Conservation (phyloP, 2,329 filamentous ascomycete genomes). For the Fusarium sp. region DNA sequence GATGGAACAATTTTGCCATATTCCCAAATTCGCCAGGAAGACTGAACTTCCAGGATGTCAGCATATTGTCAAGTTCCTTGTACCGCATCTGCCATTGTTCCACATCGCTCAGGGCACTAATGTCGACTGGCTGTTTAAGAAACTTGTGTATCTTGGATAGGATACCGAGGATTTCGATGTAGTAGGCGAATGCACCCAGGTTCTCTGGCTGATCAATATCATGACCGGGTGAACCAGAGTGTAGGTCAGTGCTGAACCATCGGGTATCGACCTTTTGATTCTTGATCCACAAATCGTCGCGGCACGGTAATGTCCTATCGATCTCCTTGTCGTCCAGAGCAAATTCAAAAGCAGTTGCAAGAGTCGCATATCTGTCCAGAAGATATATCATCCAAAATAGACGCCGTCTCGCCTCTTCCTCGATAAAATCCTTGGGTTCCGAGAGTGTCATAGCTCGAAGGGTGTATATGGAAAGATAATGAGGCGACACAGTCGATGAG, state of each 20-base stretch:
- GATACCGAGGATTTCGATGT: slow-evolving; percentile 89
- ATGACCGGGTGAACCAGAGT: slow-evolving; percentile 63
- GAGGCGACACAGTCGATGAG: slow-evolving; percentile 79
- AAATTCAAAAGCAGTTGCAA: slow-evolving; percentile 92
- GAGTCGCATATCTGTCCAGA: slow-evolving; percentile 87
- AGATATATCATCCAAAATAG: slow-evolving; percentile 96
- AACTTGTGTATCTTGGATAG: slow-evolving; percentile 89
- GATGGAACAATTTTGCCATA: slow-evolving; percentile 79
- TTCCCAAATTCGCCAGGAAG: slow-evolving; percentile 86
- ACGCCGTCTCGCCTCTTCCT: slow-evolving; percentile 85
- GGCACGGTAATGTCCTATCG: slow-evolving; percentile 84
- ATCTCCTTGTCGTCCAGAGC: slow-evolving; percentile 90
- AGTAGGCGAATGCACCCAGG: slow-evolving; percentile 87
- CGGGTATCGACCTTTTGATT: slow-evolving; percentile 86
- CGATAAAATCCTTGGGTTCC: slow-evolving; percentile 84
- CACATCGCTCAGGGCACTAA: slow-evolving; percentile 83
- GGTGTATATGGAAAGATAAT: slow-evolving; percentile 88
- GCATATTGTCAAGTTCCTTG: slow-evolving; percentile 81
- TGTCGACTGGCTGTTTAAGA: slow-evolving; percentile 88
- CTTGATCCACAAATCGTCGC: slow-evolving; percentile 84
- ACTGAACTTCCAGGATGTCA: slow-evolving; percentile 85
- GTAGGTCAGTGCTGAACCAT: slow-evolving; percentile 73
- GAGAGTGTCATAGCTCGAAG: slow-evolving; percentile 85
- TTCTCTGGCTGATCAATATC: slow-evolving; percentile 78
- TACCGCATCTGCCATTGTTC: slow-evolving; percentile 91